Percentiles rank a stretch among this genome's conserved stretches.
phyloP scores from a whole-genome alignment of 2,329 filamentous ascomycete genomes.

The Aspergillus jensenii region DNA sequence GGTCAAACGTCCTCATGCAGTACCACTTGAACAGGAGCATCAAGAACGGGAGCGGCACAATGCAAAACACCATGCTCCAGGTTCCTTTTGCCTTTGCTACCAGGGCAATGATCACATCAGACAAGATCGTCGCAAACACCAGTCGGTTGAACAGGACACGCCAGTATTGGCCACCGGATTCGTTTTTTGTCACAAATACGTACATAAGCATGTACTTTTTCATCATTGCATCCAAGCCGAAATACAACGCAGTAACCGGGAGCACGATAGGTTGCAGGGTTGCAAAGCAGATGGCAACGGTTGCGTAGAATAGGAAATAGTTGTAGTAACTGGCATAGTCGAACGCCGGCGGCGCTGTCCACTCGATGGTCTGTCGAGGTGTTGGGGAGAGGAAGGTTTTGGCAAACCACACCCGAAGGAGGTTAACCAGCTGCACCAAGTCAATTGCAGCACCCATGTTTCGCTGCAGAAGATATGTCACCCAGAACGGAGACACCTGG shows the following conservation, averaged over 20 bases:
- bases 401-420: slow-evolving; percentile 81
- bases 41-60: slow-evolving; percentile 74
- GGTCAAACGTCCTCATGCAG: slow-evolving; percentile 73
- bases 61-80: slow-evolving; percentile 64
- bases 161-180: slow-evolving; percentile 94
- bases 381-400: slow-evolving; percentile 85
- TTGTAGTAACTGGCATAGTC: slow-evolving; percentile 98
- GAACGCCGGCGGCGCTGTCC: slow-evolving; percentile 87
- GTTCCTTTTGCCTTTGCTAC: slow-evolving; percentile 71
- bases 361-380: slow-evolving; percentile 84
- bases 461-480: slow-evolving; percentile 88
- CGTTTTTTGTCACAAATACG: slow-evolving; percentile 93
- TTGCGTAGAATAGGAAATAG: slow-evolving; percentile 93
- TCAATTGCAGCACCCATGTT: slow-evolving; percentile 93
- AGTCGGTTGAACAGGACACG: slow-evolving; percentile 89
- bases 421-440: slow-evolving; percentile 80
- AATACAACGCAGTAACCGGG: slow-evolving; percentile 85
- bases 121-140: slow-evolving; percentile 75
- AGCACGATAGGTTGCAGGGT: slow-evolving; percentile 85
- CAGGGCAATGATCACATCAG: slow-evolving; percentile 75
- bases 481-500: slow-evolving; percentile 84
- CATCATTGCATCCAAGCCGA: slow-evolving; percentile 78
- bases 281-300: slow-evolving; percentile 81
- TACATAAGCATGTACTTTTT: slow-evolving; percentile 96
- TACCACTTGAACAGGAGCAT: slow-evolving; percentile 84